Evolutionary conservation across 192 early-diverging fungal species (phyloP).

Genomic region (Rhizoclosmatium globosum): DNA sequence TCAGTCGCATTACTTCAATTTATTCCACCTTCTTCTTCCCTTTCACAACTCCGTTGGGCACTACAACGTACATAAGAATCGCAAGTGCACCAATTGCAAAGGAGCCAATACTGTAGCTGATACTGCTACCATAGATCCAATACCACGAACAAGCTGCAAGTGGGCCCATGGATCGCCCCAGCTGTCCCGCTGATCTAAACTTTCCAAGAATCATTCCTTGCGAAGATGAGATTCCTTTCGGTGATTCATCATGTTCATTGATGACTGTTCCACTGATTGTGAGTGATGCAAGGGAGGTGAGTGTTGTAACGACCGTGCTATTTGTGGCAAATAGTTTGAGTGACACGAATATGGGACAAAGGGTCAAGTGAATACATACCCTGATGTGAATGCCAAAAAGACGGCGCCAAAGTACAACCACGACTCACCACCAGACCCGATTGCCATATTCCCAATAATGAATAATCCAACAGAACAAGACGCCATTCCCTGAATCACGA

Average conservation of each 20-base stretch:
- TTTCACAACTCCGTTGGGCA: slow-evolving; percentile 16
- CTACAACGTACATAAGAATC: slow-evolving; percentile 13
- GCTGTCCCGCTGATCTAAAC: slow-evolving; percentile 89
- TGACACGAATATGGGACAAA: background rate
- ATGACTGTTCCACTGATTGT: slow-evolving; percentile 31
- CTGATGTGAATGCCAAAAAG: slow-evolving; percentile 90
- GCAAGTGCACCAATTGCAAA: slow-evolving; percentile 37
- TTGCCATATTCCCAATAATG: slow-evolving; percentile 62
- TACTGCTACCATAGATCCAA: slow-evolving; percentile 68
- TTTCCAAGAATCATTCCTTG: slow-evolving; percentile 79
- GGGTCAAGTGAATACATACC: slow-evolving; percentile 36
- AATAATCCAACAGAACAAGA: slow-evolving; percentile 71
- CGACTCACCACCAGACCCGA: slow-evolving; percentile 9
- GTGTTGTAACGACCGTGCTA: slow-evolving; percentile 87
- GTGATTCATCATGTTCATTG: background rate
- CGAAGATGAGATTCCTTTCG: slow-evolving; percentile 42
- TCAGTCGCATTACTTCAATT: background rate
- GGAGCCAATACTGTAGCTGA: slow-evolving; percentile 42
- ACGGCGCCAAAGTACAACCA: slow-evolving; percentile 77
- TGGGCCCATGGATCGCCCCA: slow-evolving; percentile 90
- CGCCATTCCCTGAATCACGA: slow-evolving; percentile 83
- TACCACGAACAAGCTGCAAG: slow-evolving; percentile 86
- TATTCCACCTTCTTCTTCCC: slow-evolving; percentile 1
- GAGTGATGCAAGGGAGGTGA: slow-evolving; percentile 78
- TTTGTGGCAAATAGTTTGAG: background rate